Base-by-base conservation (phyloP, 1,284 basidiomycete species). In the Exobasidium cylindrosporum region DNA sequence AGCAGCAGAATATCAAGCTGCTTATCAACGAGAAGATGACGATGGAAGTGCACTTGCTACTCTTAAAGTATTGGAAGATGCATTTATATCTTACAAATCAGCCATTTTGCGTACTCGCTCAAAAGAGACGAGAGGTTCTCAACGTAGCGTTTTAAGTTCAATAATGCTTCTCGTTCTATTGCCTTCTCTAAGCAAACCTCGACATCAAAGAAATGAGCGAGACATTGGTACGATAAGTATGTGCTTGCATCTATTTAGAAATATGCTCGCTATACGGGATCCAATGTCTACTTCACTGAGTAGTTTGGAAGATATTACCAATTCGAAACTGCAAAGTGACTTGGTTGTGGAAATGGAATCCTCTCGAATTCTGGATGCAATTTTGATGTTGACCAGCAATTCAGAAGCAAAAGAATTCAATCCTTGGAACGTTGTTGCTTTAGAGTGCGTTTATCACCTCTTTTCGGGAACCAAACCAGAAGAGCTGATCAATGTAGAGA, bases 241-340 rank as follows among this genome's bases (percentile, higher is more conserved):
- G 76, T 73, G 70, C 47, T 62, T 80, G 43, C 78, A 80, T 61
- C 60, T 80, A 54, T 74, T 79, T 58, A 75, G 78, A 52, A 80
- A 80, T 56, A 60, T 80, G 40, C 65, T 77, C n/a, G 69, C 75
- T 54, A 76, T 80, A 40, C 63, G 64, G 23, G 78, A 80, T 45
- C 77, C 78, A 0, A 53, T 69, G 21, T 70, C 68, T 10, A 72
- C 72, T 21, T 68, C 70, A 53, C 62, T 72, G 24, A 63, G 64
- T 60, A 72, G 73, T 49, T 61, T 68, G 1, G 71, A 68, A 24
- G 58, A 63, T 26, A 65, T 79, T 3, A 68, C 71, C 21, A 63
- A 72, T 45, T 70, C 74, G 21, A 70, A 67, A 17, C 60, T 78
- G n/a, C 78, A 80, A 57, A 75, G 72, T 59, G 61, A 62, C 17